Conservation (phyloP, 768 basidiomycete species). For the Naganishia antarctica region DNA sequence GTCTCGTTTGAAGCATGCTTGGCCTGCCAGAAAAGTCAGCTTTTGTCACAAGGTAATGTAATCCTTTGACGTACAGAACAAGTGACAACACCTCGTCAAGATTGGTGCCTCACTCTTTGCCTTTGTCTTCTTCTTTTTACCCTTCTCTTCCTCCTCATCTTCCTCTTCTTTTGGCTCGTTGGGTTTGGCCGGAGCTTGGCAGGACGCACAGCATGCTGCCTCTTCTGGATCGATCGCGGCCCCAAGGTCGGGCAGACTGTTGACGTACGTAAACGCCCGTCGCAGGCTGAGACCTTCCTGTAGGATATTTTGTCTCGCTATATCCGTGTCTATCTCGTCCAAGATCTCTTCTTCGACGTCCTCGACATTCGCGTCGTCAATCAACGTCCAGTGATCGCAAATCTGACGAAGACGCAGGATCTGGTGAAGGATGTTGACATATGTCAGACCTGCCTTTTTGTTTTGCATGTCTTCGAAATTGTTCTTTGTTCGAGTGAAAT, state of each 20-base stretch:
- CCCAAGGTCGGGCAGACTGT: conserved; percentile 4
- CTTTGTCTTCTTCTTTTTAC: conserved; percentile 30
- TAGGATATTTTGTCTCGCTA: conserved; percentile 68
- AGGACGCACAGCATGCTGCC: conserved; percentile 17
- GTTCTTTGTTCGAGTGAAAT: conserved; percentile 54
- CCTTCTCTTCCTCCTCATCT: conserved; percentile 50
- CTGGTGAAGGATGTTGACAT: conserved; percentile 94
- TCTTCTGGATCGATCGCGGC: conserved; percentile 10
- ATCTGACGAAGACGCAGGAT: conserved; percentile 94
- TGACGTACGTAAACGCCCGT: conserved; percentile 73
- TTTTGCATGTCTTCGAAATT: conserved; percentile 78
- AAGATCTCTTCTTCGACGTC: conserved; percentile 51
- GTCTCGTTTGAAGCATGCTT: conserved; percentile 71
- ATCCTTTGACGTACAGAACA: conserved; percentile 62
- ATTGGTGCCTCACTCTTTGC: conserved; percentile 54
- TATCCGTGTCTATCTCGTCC: conserved; percentile 55
- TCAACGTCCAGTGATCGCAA: conserved; percentile 89
- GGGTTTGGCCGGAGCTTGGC: conserved; percentile 17
- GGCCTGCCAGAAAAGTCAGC: conserved; percentile 32
- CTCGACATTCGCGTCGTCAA: conserved; percentile 55
- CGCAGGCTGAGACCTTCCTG: conserved; percentile 70
- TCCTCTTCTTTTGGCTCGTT: conserved; percentile 34
- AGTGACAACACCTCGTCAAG: conserved; percentile 87
- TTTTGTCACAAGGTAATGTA: neutral
- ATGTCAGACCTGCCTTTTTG: conserved; percentile 88